Evolutionary conservation across 495 filamentous ascomycete genomes (phyloP).

Genomic region (Pyrenula aspistea): DNA sequence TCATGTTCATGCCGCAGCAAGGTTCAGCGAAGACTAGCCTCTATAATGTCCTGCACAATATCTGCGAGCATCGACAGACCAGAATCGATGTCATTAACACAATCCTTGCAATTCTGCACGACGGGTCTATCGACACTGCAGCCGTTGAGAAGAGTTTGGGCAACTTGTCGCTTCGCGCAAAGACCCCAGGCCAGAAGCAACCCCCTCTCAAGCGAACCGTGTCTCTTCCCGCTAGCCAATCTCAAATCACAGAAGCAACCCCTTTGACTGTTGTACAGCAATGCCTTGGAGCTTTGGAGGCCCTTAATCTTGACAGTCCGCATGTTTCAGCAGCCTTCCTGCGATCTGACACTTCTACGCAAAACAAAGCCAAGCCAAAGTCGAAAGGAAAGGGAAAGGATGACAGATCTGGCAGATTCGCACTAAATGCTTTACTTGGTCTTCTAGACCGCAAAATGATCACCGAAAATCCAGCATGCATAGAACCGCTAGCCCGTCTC

Average conservation of each 20-base stretch:
- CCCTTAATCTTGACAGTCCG: conserved; percentile 68
- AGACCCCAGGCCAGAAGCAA: conserved; percentile 70
- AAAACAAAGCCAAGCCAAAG: conserved; percentile 61
- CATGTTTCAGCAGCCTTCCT: conserved; percentile 89
- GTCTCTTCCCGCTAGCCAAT: conserved; percentile 40
- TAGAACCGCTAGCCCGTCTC: conserved; percentile 82
- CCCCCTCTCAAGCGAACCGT: conserved; percentile 66
- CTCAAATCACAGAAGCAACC: conserved; percentile 63
- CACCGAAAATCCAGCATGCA: conserved; percentile 88
- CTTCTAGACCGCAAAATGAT: conserved; percentile 84
- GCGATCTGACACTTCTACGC: conserved; percentile 67
- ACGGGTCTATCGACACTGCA: conserved; percentile 83
- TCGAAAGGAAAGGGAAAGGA: conserved; percentile 84
- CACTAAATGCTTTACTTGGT: conserved; percentile 78
- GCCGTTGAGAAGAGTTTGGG: conserved; percentile 93
- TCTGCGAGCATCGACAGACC: conserved; percentile 90
- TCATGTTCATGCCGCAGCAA: conserved; percentile 94
- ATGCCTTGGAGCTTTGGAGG: conserved; percentile 70
- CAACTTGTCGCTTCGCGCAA: conserved; percentile 82
- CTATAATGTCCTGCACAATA: conserved; percentile 72
- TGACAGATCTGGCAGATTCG: conserved; percentile 71
- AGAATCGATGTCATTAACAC: conserved; percentile 89
- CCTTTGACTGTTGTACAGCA: conserved; percentile 93
- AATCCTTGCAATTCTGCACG: conserved; percentile 88
- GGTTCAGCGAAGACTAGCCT: conserved; percentile 69